Evolutionary conservation across 2,329 filamentous ascomycete genomes (phyloP).

Genomic region (Hymenoscyphus fraxineus): DNA sequence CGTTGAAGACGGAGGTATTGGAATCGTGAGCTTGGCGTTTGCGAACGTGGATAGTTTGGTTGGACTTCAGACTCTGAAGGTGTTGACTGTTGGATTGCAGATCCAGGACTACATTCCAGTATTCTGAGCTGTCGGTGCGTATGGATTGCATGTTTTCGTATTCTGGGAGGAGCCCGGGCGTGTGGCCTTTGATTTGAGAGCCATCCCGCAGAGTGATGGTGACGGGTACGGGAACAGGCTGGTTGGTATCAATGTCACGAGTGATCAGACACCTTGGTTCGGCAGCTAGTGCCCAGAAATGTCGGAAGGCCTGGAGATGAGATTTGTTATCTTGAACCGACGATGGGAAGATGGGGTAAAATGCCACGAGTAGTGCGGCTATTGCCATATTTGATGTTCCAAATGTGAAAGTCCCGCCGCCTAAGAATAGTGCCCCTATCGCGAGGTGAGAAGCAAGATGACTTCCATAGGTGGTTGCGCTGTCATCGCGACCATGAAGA

Average conservation of each 20-base stretch:
- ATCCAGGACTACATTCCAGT: constrained; percentile 67
- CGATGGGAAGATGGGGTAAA: constrained; percentile 89
- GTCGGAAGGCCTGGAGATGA: constrained; percentile 91
- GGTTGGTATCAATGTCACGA: constrained; percentile 79
- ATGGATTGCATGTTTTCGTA: constrained; percentile 46
- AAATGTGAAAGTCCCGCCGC: constrained; percentile 88
- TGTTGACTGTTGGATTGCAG: constrained; percentile 55
- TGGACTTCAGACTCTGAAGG: constrained; percentile 52
- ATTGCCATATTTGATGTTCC: constrained; percentile 84
- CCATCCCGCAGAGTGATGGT: constrained; percentile 45
- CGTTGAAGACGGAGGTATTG: constrained; percentile 56
- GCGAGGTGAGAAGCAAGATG: constrained; percentile 92
- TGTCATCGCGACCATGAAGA: constrained; percentile 81
- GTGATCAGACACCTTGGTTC: constrained; percentile 86
- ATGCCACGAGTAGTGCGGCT: constrained; percentile 80
- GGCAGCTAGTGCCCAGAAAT: constrained; percentile 93
- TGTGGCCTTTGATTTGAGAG: constrained; percentile 27
- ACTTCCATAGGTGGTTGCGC: constrained; percentile 84
- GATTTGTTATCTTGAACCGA: constrained; percentile 90
- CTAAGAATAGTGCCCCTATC: constrained; percentile 85
- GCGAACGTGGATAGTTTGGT: constrained; percentile 61
- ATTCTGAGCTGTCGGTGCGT: constrained; percentile 50
- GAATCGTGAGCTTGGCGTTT: constrained; percentile 54
- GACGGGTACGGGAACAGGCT: constrained; percentile 72
- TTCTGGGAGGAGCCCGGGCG: constrained; percentile 43